Conservation (phyloP, 2,329 filamentous ascomycete genomes). For the Ceratocystis colombiana region DNA sequence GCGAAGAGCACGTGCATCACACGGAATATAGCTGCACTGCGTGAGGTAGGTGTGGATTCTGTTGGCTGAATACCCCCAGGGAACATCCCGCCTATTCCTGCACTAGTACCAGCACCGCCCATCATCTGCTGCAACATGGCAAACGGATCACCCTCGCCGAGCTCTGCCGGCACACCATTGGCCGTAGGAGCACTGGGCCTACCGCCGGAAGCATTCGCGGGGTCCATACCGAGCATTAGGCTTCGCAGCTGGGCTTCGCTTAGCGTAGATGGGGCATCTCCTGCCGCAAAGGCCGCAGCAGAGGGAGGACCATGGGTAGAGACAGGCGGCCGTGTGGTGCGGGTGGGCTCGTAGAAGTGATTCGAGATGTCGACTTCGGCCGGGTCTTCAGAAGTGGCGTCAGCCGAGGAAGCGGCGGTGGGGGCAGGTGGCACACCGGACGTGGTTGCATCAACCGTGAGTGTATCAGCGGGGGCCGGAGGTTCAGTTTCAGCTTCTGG, state of each 20-base stretch:
- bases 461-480: slow-evolving; percentile 20
- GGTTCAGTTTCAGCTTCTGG: neutral
- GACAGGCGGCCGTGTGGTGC: slow-evolving; percentile 29
- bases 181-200: slow-evolving; percentile 19
- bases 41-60: slow-evolving; percentile 32
- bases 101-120: slow-evolving; percentile 33
- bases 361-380: slow-evolving; percentile 72
- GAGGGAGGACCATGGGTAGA: slow-evolving; percentile 29
- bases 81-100: slow-evolving; percentile 35
- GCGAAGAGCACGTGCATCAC: slow-evolving; percentile 64
- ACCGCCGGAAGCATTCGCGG: slow-evolving; percentile 29
- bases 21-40: slow-evolving; percentile 50
- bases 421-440: slow-evolving; percentile 28
- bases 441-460: no score
- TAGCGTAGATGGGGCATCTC: slow-evolving; percentile 32
- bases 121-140: slow-evolving; percentile 67
- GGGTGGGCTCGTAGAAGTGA: slow-evolving; percentile 52
- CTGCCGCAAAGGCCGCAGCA: slow-evolving; percentile 30
- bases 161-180: slow-evolving; percentile 24
- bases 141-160: slow-evolving; percentile 26
- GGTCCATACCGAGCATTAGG: slow-evolving; percentile 52
- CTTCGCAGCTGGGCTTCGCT: slow-evolving; percentile 54
- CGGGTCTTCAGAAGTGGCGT: slow-evolving; percentile 45
- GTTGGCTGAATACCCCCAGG: slow-evolving; percentile 36
- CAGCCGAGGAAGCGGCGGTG: slow-evolving; percentile 28